Conservation (phyloP, 768 basidiomycete species). For the Macrolepiota albuminosa region DNA sequence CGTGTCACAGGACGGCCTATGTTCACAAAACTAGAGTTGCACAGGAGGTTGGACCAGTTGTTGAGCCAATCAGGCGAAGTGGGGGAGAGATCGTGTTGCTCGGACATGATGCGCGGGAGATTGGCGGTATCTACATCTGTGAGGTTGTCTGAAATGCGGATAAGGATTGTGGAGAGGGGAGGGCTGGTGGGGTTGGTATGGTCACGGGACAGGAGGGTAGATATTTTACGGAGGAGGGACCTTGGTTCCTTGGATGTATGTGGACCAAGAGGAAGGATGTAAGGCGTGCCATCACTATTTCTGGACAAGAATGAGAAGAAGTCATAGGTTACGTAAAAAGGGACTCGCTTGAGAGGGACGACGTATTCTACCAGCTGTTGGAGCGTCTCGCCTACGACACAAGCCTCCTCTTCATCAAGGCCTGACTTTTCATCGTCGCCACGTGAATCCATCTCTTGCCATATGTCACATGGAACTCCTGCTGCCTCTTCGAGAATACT, state of each 20-base stretch:
- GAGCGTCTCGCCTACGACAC: constrained; percentile 58
- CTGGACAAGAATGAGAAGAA: constrained; percentile 18
- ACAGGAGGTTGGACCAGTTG: constrained; percentile 58
- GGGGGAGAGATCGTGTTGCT: constrained; percentile 65
- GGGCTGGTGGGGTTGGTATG: constrained; percentile 55
- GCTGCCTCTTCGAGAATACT: constrained; percentile 66
- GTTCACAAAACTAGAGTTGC: constrained; percentile 41
- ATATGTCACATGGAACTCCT: constrained; percentile 64
- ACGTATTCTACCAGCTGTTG: constrained; percentile 56
- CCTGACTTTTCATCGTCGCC: constrained; percentile 42
- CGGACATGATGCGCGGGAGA: constrained; percentile 57
- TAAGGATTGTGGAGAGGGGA: constrained; percentile 56
- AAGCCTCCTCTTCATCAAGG: constrained; percentile 66
- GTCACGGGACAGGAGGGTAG: constrained; percentile 60
- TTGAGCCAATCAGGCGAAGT: constrained; percentile 67
- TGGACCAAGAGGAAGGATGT: constrained; percentile 44
- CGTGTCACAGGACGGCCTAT: constrained; percentile 47
- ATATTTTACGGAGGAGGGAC: constrained; percentile 57
- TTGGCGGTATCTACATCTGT: constrained; percentile 63
- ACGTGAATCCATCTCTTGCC: constrained; percentile 66
- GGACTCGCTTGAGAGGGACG: constrained; percentile 50
- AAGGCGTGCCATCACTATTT: constrained; percentile 38
- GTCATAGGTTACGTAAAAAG: not conserved
- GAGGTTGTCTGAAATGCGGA: constrained; percentile 65
- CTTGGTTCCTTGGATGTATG: constrained; percentile 54